Conservation (phyloP, 495 filamentous ascomycete genomes). For the Daldinia loculata region DNA sequence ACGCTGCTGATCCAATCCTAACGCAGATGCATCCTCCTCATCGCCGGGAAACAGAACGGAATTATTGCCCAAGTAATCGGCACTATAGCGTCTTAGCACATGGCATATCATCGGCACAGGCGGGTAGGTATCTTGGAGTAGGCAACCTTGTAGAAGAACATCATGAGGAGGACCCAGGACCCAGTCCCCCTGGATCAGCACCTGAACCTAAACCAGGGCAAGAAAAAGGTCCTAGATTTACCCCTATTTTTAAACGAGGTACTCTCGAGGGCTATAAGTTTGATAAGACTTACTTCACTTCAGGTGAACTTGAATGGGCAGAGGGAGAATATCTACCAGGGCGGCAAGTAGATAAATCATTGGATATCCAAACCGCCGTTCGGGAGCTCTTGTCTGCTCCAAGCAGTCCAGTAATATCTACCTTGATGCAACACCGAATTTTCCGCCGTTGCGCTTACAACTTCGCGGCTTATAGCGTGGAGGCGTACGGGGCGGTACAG, state of each 20-base stretch:
- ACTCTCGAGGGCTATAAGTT: constrained; percentile 23
- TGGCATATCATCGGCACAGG: neutral
- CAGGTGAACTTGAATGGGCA: neutral
- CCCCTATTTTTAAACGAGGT: constrained; percentile 24
- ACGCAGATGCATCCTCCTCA: constrained; percentile 22
- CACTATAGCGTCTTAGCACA: constrained; percentile 22
- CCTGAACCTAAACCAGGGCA: neutral
- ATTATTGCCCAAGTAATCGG: constrained; percentile 20
- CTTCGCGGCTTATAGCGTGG: constrained; percentile 11
- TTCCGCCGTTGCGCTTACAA: constrained; percentile 12
- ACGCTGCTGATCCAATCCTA: constrained; percentile 34
- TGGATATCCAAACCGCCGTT: neutral
- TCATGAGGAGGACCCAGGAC: neutral
- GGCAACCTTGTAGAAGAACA: neutral
- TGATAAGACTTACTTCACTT: neutral
- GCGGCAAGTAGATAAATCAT: neutral
- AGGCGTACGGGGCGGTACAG: neutral
- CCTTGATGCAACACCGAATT: neutral
- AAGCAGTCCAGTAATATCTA: neutral
- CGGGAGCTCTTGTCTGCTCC: neutral
- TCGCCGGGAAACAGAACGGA: neutral
- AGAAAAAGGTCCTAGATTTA: neutral
- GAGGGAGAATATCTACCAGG: neutral
- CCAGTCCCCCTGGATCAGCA: too few relatives aligned
- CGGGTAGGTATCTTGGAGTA: neutral